Conservation (phyloP, 305 asterid genomes). For the Plantago coronopus region DNA sequence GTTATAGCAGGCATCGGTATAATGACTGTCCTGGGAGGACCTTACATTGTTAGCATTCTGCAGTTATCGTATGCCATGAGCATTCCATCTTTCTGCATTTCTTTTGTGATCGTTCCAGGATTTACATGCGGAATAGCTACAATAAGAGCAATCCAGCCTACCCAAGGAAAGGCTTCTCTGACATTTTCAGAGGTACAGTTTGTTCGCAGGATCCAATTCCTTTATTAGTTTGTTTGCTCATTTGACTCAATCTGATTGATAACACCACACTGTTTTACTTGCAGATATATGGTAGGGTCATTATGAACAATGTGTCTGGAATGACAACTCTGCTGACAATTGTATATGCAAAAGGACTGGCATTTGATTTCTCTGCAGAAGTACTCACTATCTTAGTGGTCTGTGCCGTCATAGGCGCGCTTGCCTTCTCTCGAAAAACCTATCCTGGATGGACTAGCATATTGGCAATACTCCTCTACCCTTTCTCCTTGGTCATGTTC, state of each 20-base stretch:
- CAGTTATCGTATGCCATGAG: constrained; percentile 36
- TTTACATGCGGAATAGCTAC: constrained; percentile 41
- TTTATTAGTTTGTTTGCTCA: too few species aligned
- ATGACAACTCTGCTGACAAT: constrained; percentile 39
- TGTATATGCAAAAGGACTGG: constrained; percentile 41
- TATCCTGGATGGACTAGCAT: constrained; percentile 53
- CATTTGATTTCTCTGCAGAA: constrained; percentile 63
- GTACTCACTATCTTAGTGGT: constrained; percentile 43
- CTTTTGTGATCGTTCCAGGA: constrained; percentile 44
- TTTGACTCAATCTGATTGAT: too few species aligned
- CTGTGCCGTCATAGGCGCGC: constrained; percentile 40
- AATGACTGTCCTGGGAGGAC: constrained; percentile 45
- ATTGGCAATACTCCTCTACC: constrained; percentile 42
- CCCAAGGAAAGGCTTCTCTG: constrained; percentile 42
- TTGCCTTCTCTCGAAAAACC: constrained; percentile 37
- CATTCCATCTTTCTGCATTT: constrained; percentile 43
- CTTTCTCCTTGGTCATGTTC: constrained; percentile 38
- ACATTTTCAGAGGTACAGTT: constrained; percentile 72
- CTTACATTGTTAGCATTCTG: constrained; percentile 36
- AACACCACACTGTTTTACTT: too few species aligned
- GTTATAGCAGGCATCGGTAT: constrained; percentile 34
- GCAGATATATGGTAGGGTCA: constrained; percentile 52
- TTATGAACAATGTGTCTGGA: constrained; percentile 57
- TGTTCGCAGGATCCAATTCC: too few species aligned
- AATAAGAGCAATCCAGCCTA: constrained; percentile 33